Evolutionary conservation across 2,329 filamentous ascomycete genomes (phyloP).

Genomic region (Sclerotinia spermophila): DNA sequence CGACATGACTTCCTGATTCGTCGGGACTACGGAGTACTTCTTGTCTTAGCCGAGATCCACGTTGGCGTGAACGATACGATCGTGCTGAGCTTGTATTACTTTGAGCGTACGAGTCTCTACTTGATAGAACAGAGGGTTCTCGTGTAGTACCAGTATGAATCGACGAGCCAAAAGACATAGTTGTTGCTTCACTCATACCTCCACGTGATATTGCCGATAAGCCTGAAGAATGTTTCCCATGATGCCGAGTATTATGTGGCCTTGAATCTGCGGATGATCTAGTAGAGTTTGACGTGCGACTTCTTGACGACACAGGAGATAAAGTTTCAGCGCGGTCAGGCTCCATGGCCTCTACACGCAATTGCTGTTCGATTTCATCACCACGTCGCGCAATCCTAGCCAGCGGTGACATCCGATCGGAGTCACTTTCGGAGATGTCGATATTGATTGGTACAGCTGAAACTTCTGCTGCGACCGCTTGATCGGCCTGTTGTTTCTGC

Average conservation of each 20-base stretch:
- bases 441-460: conserved; percentile 55
- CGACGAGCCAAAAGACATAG: conserved; percentile 65
- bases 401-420: conserved; percentile 71
- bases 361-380: conserved; percentile 41
- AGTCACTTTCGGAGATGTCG: conserved; percentile 69
- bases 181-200: conserved; percentile 59
- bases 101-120: conserved; percentile 55
- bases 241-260: conserved; percentile 38
- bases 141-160: conserved; percentile 37
- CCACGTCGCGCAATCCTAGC: conserved; percentile 72
- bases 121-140: conserved; percentile 35
- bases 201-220: conserved; percentile 49
- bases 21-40: conserved; percentile 77
- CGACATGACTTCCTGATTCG: conserved; percentile 54
- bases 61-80: conserved; percentile 47
- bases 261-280: conserved; percentile 54
- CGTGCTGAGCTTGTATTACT: conserved; percentile 41
- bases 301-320: conserved; percentile 37
- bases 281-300: conserved; percentile 43
- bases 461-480: conserved; percentile 31
- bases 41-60: conserved; percentile 67
- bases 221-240: conserved; percentile 31
- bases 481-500: conserved; percentile 46
- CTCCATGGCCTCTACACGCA: conserved; percentile 22
- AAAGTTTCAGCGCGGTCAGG: conserved; percentile 34